phyloP scores from a whole-genome alignment of 2,329 filamentous ascomycete species.

The Ilyonectria destructans region DNA sequence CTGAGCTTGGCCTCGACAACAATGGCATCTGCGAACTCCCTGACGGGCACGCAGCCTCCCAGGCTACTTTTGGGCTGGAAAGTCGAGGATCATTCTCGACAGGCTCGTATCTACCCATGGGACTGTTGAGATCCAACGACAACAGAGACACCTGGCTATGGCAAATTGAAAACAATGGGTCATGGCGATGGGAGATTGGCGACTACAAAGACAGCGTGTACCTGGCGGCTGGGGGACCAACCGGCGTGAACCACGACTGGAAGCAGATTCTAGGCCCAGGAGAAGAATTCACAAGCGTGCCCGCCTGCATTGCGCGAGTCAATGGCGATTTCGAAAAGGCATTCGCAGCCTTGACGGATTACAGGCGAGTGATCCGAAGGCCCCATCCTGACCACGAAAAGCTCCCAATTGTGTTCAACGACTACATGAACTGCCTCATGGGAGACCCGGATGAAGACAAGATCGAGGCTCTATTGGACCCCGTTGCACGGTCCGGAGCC shows the following conservation, averaged over 20 bases:
- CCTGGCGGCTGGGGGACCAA: constrained; percentile 49
- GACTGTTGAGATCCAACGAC: constrained; percentile 43
- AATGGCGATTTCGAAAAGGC: constrained; percentile 43
- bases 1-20: constrained; percentile 12
- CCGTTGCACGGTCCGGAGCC: constrained; percentile 51
- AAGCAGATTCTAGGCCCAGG: constrained; percentile 44
- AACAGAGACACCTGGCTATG: constrained; percentile 52
- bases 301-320: constrained; percentile 46
- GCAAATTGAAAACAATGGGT: constrained; percentile 56
- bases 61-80: constrained; percentile 24
- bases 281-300: constrained; percentile 44
- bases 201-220: constrained; percentile 55
- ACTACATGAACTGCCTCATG: constrained; percentile 60
- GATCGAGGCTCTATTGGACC: constrained; percentile 51
- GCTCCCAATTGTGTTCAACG: constrained; percentile 56
- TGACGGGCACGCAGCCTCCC: constrained; percentile 21
- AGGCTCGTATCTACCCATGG: constrained; percentile 47
- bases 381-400: constrained; percentile 50
- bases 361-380: constrained; percentile 51
- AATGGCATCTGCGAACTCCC: neutral
- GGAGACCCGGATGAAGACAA: constrained; percentile 55
- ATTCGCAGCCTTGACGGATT: constrained; percentile 49
- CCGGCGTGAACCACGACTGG: constrained; percentile 50
- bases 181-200: constrained; percentile 56
- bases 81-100: too few relatives aligned